A percentile compares a stretch with the other conserved stretches of the same genome.
These are phyloP conservation scores for Cucumis sativus DNA, from an alignment of 306 rosid genomes.

Conservation along the genomic window DNA sequence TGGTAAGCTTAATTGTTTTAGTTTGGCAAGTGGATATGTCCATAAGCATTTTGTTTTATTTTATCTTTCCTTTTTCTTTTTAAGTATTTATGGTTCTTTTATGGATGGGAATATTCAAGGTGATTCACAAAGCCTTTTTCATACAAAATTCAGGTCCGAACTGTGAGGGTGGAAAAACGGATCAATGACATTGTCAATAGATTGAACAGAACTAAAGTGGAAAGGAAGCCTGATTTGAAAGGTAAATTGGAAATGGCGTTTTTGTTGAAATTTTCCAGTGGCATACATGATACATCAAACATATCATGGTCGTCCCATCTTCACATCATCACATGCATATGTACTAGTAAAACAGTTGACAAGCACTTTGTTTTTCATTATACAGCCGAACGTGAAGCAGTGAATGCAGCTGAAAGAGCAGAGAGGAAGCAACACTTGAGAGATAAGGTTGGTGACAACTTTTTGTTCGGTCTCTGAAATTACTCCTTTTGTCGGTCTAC, in stretches of 20 bases:
- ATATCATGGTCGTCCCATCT: neutral
- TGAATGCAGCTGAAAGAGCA: slow-evolving; percentile 86
- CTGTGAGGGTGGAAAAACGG: slow-evolving; percentile 87
- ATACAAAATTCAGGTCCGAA: slow-evolving; percentile 51
- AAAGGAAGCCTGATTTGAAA: slow-evolving; percentile 85
- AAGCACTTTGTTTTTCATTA: neutral
- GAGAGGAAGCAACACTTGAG: slow-evolving; percentile 75
- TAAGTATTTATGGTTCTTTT: neutral
- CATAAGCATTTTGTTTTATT: neutral
- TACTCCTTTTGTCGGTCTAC: neutral
- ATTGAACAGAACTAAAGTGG: slow-evolving; percentile 86
- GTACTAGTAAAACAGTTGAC: neutral
- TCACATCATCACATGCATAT: neutral
- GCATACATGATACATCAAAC: neutral
- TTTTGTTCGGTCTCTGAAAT: neutral
- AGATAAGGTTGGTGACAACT: slow-evolving; percentile 50
- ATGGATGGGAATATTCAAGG: slow-evolving; percentile 2
- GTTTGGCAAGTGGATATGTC: neutral
- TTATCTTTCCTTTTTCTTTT: neutral
- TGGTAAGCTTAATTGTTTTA: slow-evolving; percentile 28
- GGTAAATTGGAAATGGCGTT: slow-evolving; percentile 30
- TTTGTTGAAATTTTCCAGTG: neutral
- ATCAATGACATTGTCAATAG: slow-evolving; percentile 79
- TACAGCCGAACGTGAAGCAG: slow-evolving; percentile 86
- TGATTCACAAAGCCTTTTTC: slow-evolving; percentile 8